Conservation (phyloP, 345 rosid species). For the Dipteronia sinensis region DNA sequence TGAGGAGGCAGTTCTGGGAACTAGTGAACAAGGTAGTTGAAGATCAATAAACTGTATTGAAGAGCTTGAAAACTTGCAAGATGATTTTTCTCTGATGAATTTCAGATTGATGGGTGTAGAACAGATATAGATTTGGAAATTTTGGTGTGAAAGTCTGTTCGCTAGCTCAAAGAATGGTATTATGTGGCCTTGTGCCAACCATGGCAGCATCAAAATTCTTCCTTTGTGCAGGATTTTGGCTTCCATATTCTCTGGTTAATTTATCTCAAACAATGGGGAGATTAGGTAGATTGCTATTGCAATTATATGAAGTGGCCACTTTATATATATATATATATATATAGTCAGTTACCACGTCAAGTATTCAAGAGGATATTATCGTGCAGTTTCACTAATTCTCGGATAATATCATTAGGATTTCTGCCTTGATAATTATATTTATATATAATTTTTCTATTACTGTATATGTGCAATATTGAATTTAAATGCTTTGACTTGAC, state of each 20-base stretch:
- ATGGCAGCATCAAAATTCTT: constrained; percentile 39
- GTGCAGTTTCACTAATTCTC: too few relatives aligned
- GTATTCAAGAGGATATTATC: too few relatives aligned
- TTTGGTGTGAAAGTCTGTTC: constrained; percentile 25
- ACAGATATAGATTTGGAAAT: constrained; percentile 29
- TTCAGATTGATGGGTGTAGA: constrained; percentile 38
- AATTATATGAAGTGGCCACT: too few relatives aligned
- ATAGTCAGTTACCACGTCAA: too few relatives aligned
- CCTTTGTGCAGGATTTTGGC: background rate
- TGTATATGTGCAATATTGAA: too few relatives aligned
- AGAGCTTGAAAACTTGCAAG: background rate
- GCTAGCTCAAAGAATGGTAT: constrained; percentile 40
- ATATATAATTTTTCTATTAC: too few relatives aligned
- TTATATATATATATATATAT: too few relatives aligned
- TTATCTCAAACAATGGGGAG: background rate
- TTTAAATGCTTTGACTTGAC: too few relatives aligned
- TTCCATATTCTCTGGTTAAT: background rate
- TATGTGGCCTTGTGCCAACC: constrained; percentile 46
- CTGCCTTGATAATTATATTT: too few relatives aligned
- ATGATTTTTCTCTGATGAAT: constrained; percentile 8
- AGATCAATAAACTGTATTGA: constrained; percentile 33
- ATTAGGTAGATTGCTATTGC: background rate
- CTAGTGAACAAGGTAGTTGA: constrained; percentile 33
- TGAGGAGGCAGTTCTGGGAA: constrained; percentile 25
- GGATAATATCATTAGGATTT: too few relatives aligned